A percentile compares a stretch with the other conserved stretches of the same genome.
These are phyloP conservation scores for Aureobasidium sp. DNA, from an alignment of 2,329 filamentous ascomycete genomes.

Conservation along the genomic window DNA sequence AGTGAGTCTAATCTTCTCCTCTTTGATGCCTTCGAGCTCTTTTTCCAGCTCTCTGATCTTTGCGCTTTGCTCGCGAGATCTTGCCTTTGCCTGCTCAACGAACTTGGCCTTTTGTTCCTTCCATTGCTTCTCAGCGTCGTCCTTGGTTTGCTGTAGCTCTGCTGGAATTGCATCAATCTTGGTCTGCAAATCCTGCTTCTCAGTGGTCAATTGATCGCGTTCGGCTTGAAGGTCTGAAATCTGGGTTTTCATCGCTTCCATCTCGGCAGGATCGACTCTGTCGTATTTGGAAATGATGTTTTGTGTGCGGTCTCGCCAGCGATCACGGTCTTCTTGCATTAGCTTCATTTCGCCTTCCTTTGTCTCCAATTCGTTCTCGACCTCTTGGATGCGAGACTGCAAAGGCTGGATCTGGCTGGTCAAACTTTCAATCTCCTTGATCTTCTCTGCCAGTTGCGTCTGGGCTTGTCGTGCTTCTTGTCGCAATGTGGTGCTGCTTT, in stretches of 20 bases:
- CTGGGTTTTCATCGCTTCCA: slow-evolving; percentile 79
- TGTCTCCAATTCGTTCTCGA: slow-evolving; percentile 73
- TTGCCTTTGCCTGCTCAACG: slow-evolving; percentile 47
- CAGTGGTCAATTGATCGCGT: slow-evolving; percentile 45
- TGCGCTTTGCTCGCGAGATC: slow-evolving; percentile 57
- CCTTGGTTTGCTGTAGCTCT: slow-evolving; percentile 38
- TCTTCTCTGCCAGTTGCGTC: slow-evolving; percentile 67
- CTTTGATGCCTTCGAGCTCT: slow-evolving; percentile 51
- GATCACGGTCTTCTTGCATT: slow-evolving; percentile 82
- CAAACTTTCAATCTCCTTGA: slow-evolving; percentile 66
- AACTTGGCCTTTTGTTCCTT: slow-evolving; percentile 43
- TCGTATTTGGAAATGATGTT: slow-evolving; percentile 95
- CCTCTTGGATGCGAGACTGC: slow-evolving; percentile 69
- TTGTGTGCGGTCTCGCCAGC: slow-evolving; percentile 93
- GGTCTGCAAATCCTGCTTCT: slow-evolving; percentile 44
- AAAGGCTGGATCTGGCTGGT: slow-evolving; percentile 72
- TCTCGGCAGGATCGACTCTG: slow-evolving; percentile 84
- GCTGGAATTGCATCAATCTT: slow-evolving; percentile 44
- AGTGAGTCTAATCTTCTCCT: slow-evolving; percentile 50
- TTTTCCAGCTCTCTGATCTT: slow-evolving; percentile 50
- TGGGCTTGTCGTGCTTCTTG: slow-evolving; percentile 78
- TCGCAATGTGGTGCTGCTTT: slow-evolving; percentile 86
- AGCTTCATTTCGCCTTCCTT: slow-evolving; percentile 84
- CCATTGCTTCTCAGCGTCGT: slow-evolving; percentile 37
- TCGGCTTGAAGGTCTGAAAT: slow-evolving; percentile 53